Evolutionary conservation across 306 rosid genomes (phyloP).

Genomic region (Hippophae tibetana): DNA sequence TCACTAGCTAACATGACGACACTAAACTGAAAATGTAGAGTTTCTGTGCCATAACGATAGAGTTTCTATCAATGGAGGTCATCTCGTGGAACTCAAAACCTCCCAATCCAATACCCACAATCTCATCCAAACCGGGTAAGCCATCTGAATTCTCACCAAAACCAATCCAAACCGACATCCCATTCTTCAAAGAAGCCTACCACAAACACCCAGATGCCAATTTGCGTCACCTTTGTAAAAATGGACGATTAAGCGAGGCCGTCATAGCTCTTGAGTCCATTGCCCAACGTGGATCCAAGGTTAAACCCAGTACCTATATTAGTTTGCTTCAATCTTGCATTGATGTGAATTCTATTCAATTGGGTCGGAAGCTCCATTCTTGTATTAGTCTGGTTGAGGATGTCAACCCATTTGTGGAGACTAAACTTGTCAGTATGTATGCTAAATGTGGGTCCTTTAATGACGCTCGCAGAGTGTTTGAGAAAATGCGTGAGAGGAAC

Average conservation of each 20-base stretch:
- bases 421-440: conserved; percentile 80
- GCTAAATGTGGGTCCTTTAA: conserved; percentile 62
- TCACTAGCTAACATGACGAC: too few species aligned
- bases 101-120: conserved; percentile 11
- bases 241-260: conserved; percentile 53
- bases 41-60: too few species aligned
- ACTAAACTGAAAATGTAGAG: too few species aligned
- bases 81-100: conserved; percentile 37
- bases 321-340: conserved; percentile 69
- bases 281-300: conserved; percentile 48
- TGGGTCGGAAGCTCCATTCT: conserved; percentile 76
- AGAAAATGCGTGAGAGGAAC: conserved; percentile 68
- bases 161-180: conserved; percentile 26
- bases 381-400: conserved; percentile 39
- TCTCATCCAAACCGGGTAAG: conserved; percentile 21
- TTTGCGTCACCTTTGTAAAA: conserved; percentile 44
- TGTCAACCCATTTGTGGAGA: conserved; percentile 62
- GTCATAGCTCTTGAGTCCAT: conserved; percentile 47
- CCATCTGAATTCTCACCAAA: conserved; percentile 32
- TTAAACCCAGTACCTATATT: conserved; percentile 44
- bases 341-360: conserved; percentile 38
- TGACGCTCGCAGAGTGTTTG: conserved; percentile 75
- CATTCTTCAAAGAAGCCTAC: conserved; percentile 21
- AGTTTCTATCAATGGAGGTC: conserved; percentile 33
- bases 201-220: conserved; percentile 29